Conservation (phyloP, 2,329 filamentous ascomycete species). For the Chalaropsis thielavioides region DNA sequence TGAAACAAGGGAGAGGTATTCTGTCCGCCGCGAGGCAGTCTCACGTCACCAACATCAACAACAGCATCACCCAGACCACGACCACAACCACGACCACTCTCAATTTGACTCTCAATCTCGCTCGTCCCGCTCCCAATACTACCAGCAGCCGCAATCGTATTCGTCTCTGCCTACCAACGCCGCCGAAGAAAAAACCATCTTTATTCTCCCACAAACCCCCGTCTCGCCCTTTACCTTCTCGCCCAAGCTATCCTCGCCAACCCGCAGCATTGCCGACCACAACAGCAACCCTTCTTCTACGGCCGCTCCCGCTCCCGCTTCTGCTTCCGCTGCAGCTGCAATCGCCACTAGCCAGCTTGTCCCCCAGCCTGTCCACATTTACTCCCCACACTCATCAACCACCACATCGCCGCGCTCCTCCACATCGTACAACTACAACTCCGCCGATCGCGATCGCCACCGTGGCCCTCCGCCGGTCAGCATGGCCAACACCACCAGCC, state of each 20-base stretch:
- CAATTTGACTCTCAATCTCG: not conserved
- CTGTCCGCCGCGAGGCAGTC: not conserved
- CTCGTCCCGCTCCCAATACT: not conserved
- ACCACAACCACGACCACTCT: not conserved
- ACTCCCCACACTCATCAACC: not conserved
- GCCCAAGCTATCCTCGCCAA: slow-evolving; percentile 20
- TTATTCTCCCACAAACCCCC: slow-evolving; percentile 29
- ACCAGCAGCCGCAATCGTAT: not conserved
- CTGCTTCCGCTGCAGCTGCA: not conserved
- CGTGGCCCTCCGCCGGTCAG: not conserved
- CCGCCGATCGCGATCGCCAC: not conserved
- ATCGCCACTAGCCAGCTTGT: not conserved
- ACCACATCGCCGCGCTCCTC: not conserved
- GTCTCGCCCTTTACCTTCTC: slow-evolving; percentile 33
- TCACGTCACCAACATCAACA: slow-evolving; percentile 4
- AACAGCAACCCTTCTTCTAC: not conserved
- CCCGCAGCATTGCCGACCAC: not conserved
- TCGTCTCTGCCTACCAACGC: slow-evolving; percentile 1
- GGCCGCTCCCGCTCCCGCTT: not conserved
- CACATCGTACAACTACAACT: not conserved
- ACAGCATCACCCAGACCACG: not conserved
- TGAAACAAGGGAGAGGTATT: slow-evolving; percentile 22
- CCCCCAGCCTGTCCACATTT: not conserved
- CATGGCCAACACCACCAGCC: slow-evolving; percentile 2
- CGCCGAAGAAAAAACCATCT: slow-evolving; percentile 28